Evolutionary conservation across 805 yeast species (phyloP).

Genomic region (Wickerhamiella brachini): DNA sequence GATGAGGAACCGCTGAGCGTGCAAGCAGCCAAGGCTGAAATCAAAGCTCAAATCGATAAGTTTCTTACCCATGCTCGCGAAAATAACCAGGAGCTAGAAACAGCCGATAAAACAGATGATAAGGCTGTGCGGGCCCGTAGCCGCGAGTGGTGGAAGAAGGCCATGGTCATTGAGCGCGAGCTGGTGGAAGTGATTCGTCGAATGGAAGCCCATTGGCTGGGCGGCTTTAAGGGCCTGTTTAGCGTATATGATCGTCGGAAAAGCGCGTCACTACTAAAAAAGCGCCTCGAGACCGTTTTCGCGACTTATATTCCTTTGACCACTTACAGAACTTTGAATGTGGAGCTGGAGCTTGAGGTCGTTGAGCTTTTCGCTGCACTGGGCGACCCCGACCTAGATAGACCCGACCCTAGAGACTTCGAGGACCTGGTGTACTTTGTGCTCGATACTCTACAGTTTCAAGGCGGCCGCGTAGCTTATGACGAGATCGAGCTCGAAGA

Average conservation of each 20-base stretch:
- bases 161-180: slow-evolving; percentile 47
- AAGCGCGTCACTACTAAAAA: slow-evolving; percentile 25
- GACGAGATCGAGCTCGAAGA: slow-evolving; percentile 51
- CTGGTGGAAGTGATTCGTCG: slow-evolving; percentile 39
- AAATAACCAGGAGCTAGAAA: not conserved
- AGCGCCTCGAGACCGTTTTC: slow-evolving; percentile 17
- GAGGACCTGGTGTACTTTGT: slow-evolving; percentile 55
- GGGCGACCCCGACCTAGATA: slow-evolving; percentile 23
- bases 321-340: slow-evolving; percentile 20
- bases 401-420: slow-evolving; percentile 18
- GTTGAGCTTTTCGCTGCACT: slow-evolving; percentile 38
- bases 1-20: not conserved
- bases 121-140: not conserved
- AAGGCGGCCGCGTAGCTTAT: slow-evolving; percentile 51
- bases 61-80: not conserved
- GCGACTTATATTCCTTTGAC: slow-evolving; percentile 30
- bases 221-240: slow-evolving; percentile 61
- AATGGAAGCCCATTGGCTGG: slow-evolving; percentile 59
- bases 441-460: slow-evolving; percentile 44
- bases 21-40: not conserved
- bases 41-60: not conserved
- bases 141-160: slow-evolving; percentile 57
- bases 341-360: not conserved
- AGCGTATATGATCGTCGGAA: slow-evolving; percentile 23
- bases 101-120: not conserved